These are phyloP conservation scores for Boletales sp. DNA, from an alignment of 768 basidiomycete species.

Conservation along the genomic window DNA sequence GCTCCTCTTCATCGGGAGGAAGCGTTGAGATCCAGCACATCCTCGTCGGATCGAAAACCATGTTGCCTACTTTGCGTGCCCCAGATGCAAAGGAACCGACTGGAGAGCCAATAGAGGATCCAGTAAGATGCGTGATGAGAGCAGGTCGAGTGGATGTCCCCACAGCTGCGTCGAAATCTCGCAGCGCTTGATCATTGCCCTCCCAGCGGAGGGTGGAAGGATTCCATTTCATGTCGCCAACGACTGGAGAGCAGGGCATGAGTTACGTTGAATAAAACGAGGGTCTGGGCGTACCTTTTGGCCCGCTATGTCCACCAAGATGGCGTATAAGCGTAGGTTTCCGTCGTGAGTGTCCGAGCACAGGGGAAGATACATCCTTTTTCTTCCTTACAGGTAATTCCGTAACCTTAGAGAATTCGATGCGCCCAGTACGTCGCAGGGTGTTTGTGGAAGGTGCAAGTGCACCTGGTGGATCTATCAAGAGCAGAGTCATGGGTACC, in stretches of 20 bases:
- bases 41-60: conserved; percentile 91
- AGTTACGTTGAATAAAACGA: conserved; percentile 10
- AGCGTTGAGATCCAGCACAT: conserved; percentile 95
- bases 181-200: conserved; percentile 89
- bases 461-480: conserved; percentile 23
- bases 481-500: neutral
- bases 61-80: conserved; percentile 91
- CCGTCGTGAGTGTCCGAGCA: conserved; percentile 47
- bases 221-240: conserved; percentile 98
- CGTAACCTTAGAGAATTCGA: conserved; percentile 48
- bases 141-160: conserved; percentile 88
- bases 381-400: conserved; percentile 50
- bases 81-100: conserved; percentile 70
- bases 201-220: conserved; percentile 90
- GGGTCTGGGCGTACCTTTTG: conserved; percentile 60
- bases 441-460: conserved; percentile 46
- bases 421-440: conserved; percentile 53
- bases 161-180: conserved; percentile 82
- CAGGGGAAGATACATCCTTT: conserved; percentile 45
- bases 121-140: conserved; percentile 90
- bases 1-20: conserved; percentile 86
- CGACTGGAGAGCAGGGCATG: conserved; percentile 47
- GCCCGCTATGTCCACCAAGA: conserved; percentile 58
- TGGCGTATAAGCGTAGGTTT: conserved; percentile 90
- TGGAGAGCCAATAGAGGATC: conserved; percentile 81